phyloP scores from a whole-genome alignment of 768 basidiomycete genomes.

The Chalciporus piperatus region DNA sequence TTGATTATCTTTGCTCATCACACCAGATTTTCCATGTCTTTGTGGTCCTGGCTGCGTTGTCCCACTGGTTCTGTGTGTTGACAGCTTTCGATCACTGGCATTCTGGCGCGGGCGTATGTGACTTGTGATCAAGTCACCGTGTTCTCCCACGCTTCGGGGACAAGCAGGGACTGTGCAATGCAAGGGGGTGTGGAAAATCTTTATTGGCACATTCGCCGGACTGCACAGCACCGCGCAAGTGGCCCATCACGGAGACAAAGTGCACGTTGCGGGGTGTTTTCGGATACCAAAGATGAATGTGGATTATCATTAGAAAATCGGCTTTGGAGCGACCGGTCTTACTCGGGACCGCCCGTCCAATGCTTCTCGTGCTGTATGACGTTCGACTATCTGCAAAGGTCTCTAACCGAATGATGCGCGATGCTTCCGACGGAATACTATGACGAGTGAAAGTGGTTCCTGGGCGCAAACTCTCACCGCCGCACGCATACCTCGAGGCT shows the following conservation, averaged over 20 bases:
- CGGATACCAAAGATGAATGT: conserved; percentile 22
- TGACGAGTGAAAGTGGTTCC: conserved; percentile 28
- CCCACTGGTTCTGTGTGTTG: conserved; percentile 60
- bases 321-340: conserved; percentile 14
- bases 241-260: conserved; percentile 23
- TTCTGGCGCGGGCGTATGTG: conserved; percentile 20
- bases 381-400: conserved; percentile 9
- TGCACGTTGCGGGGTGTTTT: conserved; percentile 30
- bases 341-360: conserved; percentile 22
- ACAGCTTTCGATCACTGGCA: conserved; percentile 62
- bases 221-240: conserved; percentile 2
- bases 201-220: conserved; percentile 18
- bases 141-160: conserved; percentile 21
- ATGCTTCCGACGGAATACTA: conserved; percentile 23
- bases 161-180: conserved; percentile 4
- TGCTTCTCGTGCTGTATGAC: not conserved
- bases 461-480: conserved; percentile 26
- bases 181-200: conserved; percentile 14
- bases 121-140: conserved; percentile 24
- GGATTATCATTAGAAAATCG: conserved; percentile 31
- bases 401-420: conserved; percentile 10
- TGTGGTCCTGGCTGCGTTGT: conserved; percentile 69
- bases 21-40: conserved; percentile 90
- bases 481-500: conserved; percentile 35
- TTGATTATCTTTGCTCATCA: conserved; percentile 76